Base-by-base conservation (phyloP, 1,284 basidiomycete genomes). In the Moesziomyces parantarcticus region DNA sequence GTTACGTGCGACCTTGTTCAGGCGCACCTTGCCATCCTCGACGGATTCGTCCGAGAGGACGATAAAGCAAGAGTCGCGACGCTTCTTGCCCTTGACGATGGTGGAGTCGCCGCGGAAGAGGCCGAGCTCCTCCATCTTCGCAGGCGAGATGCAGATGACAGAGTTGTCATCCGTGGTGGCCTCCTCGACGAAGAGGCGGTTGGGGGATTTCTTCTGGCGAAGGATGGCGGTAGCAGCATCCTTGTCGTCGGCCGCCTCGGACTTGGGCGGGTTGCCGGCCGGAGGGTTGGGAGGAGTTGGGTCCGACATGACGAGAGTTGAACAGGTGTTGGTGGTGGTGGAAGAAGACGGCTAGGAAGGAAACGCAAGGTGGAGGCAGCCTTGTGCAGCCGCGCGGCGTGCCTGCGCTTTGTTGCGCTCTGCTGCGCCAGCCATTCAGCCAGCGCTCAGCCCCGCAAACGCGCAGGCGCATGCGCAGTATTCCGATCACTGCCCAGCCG, bases 1-100 rank as follows among this genome's bases (percentile, higher is more conserved):
- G 87, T 97, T 96, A 63, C 97, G 92, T 5, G 97, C 97, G 45
- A 99, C 97, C 87, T 80, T 98, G 90, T 99, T 99, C 87, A 99
- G 88, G 80, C 97, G 94, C 75, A 99, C 94, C 84, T 94, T 94
- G 71, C 94, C 93, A 85, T 98, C 96, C 78, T 98, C 97, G 59
- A 98, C 92, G 71, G 96, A 92, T 81, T 99, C 97, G 57, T 92
- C 93, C 80, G 91, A 92, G 78, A 99, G 86, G 80, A 93, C 96
- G 84, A 99, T 98, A 64, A 99, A 89, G 46, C 98, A 96, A 63
- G 84, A 79, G 81, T 97, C 94, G 77, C 91, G 90, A 82, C 95
- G 90, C 87, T 96, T 95, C 89, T 97, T 97, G 54, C 94, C 94
- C 9, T 79, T 64, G 41, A 82, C 54, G 8, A 83, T 53, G n/a